Evolutionary conservation across 306 rosid genomes (phyloP).

Genomic region (Parietaria judaica): DNA sequence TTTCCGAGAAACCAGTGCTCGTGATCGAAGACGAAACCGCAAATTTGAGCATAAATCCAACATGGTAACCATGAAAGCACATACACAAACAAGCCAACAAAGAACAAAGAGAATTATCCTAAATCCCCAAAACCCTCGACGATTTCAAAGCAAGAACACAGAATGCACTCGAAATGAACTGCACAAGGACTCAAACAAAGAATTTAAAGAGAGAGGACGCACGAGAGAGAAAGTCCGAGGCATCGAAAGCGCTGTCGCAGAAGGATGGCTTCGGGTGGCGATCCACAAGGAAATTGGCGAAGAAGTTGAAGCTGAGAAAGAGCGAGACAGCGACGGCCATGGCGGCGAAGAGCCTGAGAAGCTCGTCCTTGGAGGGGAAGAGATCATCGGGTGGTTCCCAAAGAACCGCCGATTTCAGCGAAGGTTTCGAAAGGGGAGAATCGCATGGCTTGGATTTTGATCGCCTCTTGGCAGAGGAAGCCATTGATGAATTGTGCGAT

Average conservation of each 20-base stretch:
- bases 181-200: no score
- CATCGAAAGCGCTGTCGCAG: conserved; percentile 39
- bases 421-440: conserved; percentile 14
- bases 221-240: conserved; percentile 41
- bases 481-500: background rate
- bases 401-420: conserved; percentile 21
- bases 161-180: no score
- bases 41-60: no score
- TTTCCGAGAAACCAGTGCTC: conserved; percentile 1
- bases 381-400: conserved; percentile 51
- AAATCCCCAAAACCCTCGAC: no score
- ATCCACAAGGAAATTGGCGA: conserved; percentile 28
- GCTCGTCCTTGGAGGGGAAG: conserved; percentile 59
- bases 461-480: conserved; percentile 30
- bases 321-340: conserved; percentile 47
- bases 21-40: no score
- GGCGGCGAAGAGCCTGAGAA: conserved; percentile 37
- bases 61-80: no score
- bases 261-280: conserved; percentile 38
- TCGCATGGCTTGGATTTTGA: conserved; percentile 9
- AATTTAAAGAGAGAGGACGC: background rate
- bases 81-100: no score
- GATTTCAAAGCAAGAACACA: no score
- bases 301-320: conserved; percentile 38
- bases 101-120: no score